phyloP scores from a whole-genome alignment of 1,284 basidiomycete species.

The Dichomitus squalens region DNA sequence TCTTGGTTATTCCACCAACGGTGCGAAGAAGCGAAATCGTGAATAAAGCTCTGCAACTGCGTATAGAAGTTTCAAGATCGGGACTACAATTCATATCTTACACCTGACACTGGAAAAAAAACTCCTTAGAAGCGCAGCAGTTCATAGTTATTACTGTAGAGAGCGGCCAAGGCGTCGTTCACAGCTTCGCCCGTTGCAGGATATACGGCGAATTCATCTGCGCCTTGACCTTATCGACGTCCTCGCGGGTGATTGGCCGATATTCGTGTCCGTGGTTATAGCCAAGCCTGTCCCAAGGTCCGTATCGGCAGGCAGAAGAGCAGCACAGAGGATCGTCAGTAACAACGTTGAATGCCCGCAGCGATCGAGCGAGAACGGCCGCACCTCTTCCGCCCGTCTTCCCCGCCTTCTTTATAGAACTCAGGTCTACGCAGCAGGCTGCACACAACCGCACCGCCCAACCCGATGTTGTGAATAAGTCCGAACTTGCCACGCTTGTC shows the following conservation, averaged over 20 bases:
- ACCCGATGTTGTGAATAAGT: slow-evolving; percentile 82
- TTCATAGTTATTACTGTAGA: no score
- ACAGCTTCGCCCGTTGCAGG: slow-evolving; percentile 29
- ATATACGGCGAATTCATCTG: slow-evolving; percentile 43
- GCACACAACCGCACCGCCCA: slow-evolving; percentile 80
- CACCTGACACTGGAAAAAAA: background rate
- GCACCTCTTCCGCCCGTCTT: slow-evolving; percentile 68
- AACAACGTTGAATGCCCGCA: background rate
- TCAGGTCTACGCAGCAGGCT: slow-evolving; percentile 74
- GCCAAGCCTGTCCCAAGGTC: slow-evolving; percentile 61
- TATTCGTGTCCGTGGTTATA: slow-evolving; percentile 80
- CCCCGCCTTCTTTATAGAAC: slow-evolving; percentile 63
- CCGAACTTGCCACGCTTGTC: slow-evolving; percentile 78
- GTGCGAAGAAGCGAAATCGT: no score
- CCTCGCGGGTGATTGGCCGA: slow-evolving; percentile 57
- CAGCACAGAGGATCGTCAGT: background rate
- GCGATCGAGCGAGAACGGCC: slow-evolving; percentile 12
- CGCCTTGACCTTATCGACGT: slow-evolving; percentile 78
- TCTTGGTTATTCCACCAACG: no score
- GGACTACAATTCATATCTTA: background rate
- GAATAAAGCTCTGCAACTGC: no score
- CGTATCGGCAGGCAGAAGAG: background rate
- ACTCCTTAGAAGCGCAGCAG: background rate
- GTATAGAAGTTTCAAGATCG: no score
- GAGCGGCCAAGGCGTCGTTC: background rate